A percentile compares a stretch with the other conserved stretches of the same genome.
These are phyloP conservation scores for Nicotiana paniculata DNA, from an alignment of 257 asterid genomes.

Conservation along the genomic window DNA sequence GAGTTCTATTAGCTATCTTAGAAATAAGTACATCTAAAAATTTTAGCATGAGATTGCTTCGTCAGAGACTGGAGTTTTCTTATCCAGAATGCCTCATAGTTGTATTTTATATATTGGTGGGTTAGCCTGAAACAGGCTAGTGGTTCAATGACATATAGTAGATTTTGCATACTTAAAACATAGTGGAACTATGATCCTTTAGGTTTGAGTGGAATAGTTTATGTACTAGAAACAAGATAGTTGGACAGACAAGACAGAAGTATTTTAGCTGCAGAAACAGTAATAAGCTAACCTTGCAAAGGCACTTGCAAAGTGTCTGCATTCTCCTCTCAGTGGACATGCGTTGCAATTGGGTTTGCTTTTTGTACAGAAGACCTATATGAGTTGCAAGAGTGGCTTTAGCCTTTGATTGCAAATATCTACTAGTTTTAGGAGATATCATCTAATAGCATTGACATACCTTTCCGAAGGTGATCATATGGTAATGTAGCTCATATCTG, in stretches of 20 bases:
- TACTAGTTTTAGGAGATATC: background rate
- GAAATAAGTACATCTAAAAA: background rate
- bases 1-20: background rate
- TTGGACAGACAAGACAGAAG: background rate
- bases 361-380: slow-evolving; percentile 48
- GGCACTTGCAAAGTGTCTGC: slow-evolving; percentile 58
- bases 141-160: background rate
- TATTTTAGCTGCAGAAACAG: background rate
- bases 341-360: slow-evolving; percentile 55
- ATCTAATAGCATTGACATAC: slow-evolving; percentile 21
- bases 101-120: background rate
- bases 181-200: background rate
- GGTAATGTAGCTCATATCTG: slow-evolving; percentile 52
- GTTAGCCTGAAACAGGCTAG: background rate
- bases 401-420: slow-evolving; percentile 2
- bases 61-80: background rate
- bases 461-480: slow-evolving; percentile 56
- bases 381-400: background rate
- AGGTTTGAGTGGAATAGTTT: background rate
- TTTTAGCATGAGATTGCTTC: background rate
- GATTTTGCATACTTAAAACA: slow-evolving; percentile 1
- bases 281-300: slow-evolving; percentile 37
- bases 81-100: background rate
- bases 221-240: background rate
- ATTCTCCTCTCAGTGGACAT: slow-evolving; percentile 59